Percentiles rank a stretch among this genome's conserved stretches.
phyloP scores from a whole-genome alignment of 352 stramenopile species.

The Aphanomyces astaci region DNA sequence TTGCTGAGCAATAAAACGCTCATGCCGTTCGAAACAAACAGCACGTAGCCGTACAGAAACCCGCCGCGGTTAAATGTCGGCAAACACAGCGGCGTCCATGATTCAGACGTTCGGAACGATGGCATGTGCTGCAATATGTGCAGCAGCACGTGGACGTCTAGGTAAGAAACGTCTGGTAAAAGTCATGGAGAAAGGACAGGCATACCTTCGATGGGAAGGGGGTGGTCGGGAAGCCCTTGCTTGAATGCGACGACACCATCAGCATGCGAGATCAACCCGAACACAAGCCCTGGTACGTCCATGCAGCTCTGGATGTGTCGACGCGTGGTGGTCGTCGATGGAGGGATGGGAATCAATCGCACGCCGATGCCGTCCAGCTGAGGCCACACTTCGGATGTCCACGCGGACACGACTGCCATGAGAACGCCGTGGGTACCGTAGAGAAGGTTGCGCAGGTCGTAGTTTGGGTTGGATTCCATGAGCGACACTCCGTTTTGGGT shows the following conservation, averaged over 20 bases:
- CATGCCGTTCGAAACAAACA: slow-evolving; percentile 51
- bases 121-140: slow-evolving; percentile 70
- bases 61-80: slow-evolving; percentile 56
- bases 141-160: slow-evolving; percentile 56
- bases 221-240: slow-evolving; percentile 52
- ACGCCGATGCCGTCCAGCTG: slow-evolving; percentile 43
- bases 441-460: slow-evolving; percentile 64
- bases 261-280: slow-evolving; percentile 41
- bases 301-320: slow-evolving; percentile 41
- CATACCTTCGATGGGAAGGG: slow-evolving; percentile 49
- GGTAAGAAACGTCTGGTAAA: not conserved
- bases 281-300: slow-evolving; percentile 44
- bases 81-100: slow-evolving; percentile 64
- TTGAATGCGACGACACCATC: slow-evolving; percentile 46
- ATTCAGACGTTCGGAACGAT: slow-evolving; percentile 51
- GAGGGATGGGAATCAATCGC: slow-evolving; percentile 43
- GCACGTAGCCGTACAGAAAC: slow-evolving; percentile 65
- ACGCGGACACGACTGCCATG: slow-evolving; percentile 34
- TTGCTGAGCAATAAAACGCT: slow-evolving; percentile 60
- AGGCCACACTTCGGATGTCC: slow-evolving; percentile 32
- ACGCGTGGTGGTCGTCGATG: slow-evolving; percentile 32
- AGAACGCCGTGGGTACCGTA: slow-evolving; percentile 52
- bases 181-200: not conserved
- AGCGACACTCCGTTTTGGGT: slow-evolving; percentile 7
- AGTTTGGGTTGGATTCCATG: slow-evolving; percentile 25